A percentile compares a stretch with the other conserved stretches of the same genome.
These are phyloP conservation scores for Didymella exigua DNA, from an alignment of 2,329 filamentous ascomycete genomes.

Conservation along the genomic window DNA sequence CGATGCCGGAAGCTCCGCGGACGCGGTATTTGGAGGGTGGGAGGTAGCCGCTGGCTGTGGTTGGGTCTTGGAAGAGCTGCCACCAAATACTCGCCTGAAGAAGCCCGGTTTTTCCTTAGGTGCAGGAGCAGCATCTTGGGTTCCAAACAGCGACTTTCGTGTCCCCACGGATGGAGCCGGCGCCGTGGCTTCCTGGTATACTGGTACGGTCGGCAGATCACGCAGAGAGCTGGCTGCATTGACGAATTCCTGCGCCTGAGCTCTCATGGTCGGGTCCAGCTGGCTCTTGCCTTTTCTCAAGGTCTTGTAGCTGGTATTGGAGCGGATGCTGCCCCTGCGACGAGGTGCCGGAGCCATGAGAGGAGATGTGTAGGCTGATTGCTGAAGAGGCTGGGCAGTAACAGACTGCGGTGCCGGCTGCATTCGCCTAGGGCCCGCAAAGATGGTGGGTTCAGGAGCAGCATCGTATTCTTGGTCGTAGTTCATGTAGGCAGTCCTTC, in stretches of 20 bases:
- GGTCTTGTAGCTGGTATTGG: constrained; percentile 56
- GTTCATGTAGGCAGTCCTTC: constrained; percentile 50
- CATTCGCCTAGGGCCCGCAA: constrained; percentile 72
- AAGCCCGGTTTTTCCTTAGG: constrained; percentile 77
- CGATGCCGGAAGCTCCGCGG: constrained; percentile 25
- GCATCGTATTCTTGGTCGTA: constrained; percentile 72
- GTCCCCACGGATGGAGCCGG: constrained; percentile 60
- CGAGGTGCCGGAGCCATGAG: constrained; percentile 53
- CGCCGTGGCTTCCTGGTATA: constrained; percentile 56
- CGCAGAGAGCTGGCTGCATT: constrained; percentile 53
- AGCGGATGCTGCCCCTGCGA: constrained; percentile 65
- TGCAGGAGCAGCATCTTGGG: constrained; percentile 46
- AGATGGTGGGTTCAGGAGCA: constrained; percentile 84
- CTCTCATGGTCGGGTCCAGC: constrained; percentile 50
- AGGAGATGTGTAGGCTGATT: constrained; percentile 47
- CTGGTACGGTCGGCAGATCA: constrained; percentile 52
- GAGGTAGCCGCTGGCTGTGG: constrained; percentile 38
- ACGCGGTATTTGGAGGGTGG: constrained; percentile 15
- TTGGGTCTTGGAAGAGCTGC: constrained; percentile 62
- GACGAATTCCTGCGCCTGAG: constrained; percentile 56
- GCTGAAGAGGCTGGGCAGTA: constrained; percentile 47
- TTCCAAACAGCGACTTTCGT: constrained; percentile 53
- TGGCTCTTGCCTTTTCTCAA: constrained; percentile 52
- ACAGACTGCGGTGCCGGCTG: constrained; percentile 52
- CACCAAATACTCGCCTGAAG: constrained; percentile 88